These are phyloP conservation scores for Nakataea oryzae DNA, from an alignment of 2,329 filamentous ascomycete species.

Conservation along the genomic window DNA sequence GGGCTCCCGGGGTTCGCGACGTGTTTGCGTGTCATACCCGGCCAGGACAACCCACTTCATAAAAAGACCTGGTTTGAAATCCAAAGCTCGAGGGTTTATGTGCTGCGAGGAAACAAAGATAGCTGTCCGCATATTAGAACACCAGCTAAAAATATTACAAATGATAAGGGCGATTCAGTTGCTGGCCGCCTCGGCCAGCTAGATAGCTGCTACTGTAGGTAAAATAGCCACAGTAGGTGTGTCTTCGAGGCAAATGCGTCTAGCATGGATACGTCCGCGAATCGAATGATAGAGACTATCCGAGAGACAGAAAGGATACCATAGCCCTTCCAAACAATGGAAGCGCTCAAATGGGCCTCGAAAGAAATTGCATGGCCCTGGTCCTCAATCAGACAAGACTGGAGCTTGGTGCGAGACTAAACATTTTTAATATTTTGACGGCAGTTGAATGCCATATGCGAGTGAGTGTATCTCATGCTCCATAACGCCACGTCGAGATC, in stretches of 20 bases:
- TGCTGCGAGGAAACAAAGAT: neutral
- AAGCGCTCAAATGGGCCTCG: no score
- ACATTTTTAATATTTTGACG: neutral
- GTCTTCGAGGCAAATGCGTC: no score
- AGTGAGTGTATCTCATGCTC: neutral
- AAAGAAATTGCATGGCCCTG: neutral
- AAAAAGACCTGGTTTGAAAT: no score
- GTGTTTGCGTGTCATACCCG: no score
- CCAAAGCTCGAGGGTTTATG: neutral
- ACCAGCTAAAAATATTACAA: neutral
- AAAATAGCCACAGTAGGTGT: no score
- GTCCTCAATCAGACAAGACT: neutral
- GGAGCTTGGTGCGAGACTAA: neutral
- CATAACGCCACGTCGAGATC: neutral
- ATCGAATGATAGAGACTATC: no score
- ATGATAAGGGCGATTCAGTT: neutral
- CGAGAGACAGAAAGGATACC: no score
- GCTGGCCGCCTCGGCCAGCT: neutral
- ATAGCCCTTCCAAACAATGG: no score
- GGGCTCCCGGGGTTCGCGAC: no score
- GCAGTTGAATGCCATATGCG: conserved; percentile 1
- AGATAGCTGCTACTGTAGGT: no score
- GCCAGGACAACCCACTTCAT: no score
- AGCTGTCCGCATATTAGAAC: neutral
- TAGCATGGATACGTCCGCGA: no score